Base-by-base conservation (phyloP, 805 yeast species). In the Candida verbasci region DNA sequence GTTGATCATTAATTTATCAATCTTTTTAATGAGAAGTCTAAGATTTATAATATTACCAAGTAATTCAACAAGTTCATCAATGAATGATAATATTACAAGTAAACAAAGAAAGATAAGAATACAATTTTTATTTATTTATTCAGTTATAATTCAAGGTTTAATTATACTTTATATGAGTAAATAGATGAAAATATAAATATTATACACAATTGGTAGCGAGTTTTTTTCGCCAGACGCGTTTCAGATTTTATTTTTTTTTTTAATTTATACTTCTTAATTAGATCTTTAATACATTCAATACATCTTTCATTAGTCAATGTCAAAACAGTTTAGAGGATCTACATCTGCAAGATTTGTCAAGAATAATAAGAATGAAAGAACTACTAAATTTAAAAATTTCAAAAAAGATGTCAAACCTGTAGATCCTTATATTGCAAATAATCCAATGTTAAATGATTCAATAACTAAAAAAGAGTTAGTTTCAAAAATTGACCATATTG, bases 61-160 rank as follows among this genome's bases (percentile, higher is more conserved):
- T 54, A 10, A 56, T 59, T 15, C 30, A 3, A n/a, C n/a, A n/a
- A n/a, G n/a, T n/a, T 24, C 30, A 11, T 26, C 40, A 16, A 56
- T 60, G 21, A 66, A 68, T 38, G 76, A 76, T 35, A 77, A 76
- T 27, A 72, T 86, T 37, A 75, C 82, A 39, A 72, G 78, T 29
- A 76, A 77, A 17, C 83, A 82, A 41, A 75, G 87, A 44, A 82
- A 86, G 57, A 76, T 84, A 42, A 77, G 96, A 47, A 82, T 93
- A 41, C 95, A 91, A 52, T 91, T 85, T 55, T 65, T 91, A 45
- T 88, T 91, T 50, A 68, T 83, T 28, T 91, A 91, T 58, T 80
- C 95, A 7, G 86, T 87, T 50, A 70, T 85, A 11, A 70, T 88
- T 52, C 97, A 91, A 65, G 74, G 84, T 16, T 52, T 78, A 14